phyloP scores from a whole-genome alignment of 1,139 yeast species.

The Yamadazyma atlantica region DNA sequence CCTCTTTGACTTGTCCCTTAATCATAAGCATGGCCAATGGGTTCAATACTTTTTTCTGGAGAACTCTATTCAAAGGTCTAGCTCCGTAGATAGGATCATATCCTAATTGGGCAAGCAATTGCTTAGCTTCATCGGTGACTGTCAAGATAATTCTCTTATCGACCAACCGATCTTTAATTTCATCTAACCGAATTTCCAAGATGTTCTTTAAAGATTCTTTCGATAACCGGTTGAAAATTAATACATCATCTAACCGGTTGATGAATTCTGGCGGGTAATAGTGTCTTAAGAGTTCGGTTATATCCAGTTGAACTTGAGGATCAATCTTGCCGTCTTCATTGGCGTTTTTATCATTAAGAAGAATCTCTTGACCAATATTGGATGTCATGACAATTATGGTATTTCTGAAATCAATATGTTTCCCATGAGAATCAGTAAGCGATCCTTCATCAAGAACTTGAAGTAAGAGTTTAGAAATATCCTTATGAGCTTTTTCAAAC shows the following conservation, averaged over 20 bases:
- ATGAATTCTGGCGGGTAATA: constrained; percentile 92
- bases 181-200: constrained; percentile 78
- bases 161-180: constrained; percentile 73
- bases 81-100: constrained; percentile 94
- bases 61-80: constrained; percentile 86
- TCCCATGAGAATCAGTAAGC: constrained; percentile 92
- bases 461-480: constrained; percentile 79
- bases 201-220: constrained; percentile 70
- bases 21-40: constrained; percentile 82
- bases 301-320: constrained; percentile 52
- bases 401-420: constrained; percentile 88
- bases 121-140: constrained; percentile 63
- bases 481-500: constrained; percentile 95
- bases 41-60: constrained; percentile 77
- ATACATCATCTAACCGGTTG: constrained; percentile 87
- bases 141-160: constrained; percentile 73
- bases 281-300: constrained; percentile 64
- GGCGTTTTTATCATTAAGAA: constrained; percentile 57
- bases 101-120: constrained; percentile 78
- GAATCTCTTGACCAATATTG: constrained; percentile 89
- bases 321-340: constrained; percentile 47
- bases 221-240: constrained; percentile 87
- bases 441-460: constrained; percentile 96
- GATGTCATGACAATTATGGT: constrained; percentile 97
- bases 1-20: constrained; percentile 72